phyloP scores from a whole-genome alignment of 1,284 basidiomycete genomes.

The Phaffia rhodozyma region DNA sequence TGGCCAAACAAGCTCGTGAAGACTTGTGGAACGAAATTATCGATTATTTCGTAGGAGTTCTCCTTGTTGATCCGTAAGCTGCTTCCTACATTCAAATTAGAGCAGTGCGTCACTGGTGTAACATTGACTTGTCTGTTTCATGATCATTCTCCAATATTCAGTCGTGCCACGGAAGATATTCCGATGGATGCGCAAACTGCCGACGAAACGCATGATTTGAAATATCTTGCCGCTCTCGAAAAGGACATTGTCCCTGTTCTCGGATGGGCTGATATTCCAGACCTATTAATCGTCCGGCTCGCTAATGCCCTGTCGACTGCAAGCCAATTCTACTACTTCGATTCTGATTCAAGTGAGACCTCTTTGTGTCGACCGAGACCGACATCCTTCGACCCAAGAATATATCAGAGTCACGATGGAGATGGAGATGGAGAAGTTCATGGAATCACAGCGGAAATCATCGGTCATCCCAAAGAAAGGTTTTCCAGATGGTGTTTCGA shows the following conservation, averaged over 20 bases:
- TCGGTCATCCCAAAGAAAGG: conserved; percentile 57
- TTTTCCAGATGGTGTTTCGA: conserved; percentile 94
- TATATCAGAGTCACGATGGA: neutral
- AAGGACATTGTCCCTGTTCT: conserved; percentile 64
- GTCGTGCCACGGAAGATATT: conserved; percentile 41
- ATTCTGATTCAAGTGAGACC: conserved; percentile 22
- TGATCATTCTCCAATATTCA: conserved; percentile 38
- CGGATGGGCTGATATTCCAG: conserved; percentile 56
- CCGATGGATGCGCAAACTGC: conserved; percentile 53
- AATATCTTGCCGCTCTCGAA: conserved; percentile 65
- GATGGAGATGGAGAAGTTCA: conserved; percentile 29
- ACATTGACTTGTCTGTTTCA: neutral
- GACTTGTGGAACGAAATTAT: conserved; percentile 77
- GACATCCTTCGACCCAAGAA: conserved; percentile 13
- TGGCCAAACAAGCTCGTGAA: conserved; percentile 52
- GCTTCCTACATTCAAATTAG: neutral
- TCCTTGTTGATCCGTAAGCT: conserved; percentile 70
- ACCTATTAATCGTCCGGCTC: conserved; percentile 55
- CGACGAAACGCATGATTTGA: conserved; percentile 80
- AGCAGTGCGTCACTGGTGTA: neutral
- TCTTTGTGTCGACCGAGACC: conserved; percentile 24
- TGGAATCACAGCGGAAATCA: conserved; percentile 51
- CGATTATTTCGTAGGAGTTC: conserved; percentile 65
- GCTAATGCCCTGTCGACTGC: conserved; percentile 63
- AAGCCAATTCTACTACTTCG: conserved; percentile 52